phyloP scores from a whole-genome alignment of 257 asterid species.

The Fraxinus excelsior region DNA sequence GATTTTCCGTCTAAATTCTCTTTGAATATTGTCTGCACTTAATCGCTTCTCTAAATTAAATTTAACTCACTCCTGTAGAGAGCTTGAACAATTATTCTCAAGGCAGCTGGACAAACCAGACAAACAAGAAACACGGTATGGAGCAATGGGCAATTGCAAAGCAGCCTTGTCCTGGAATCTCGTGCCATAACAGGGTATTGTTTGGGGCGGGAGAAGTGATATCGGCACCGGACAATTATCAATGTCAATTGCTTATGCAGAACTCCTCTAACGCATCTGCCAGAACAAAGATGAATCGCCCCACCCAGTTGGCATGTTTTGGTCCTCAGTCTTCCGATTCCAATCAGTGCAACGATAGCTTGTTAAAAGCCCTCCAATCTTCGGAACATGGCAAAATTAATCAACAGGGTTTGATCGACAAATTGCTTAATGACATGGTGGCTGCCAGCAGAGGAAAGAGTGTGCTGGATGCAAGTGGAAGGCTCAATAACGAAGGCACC shows the following conservation, averaged over 20 bases:
- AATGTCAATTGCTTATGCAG: constrained; percentile 18
- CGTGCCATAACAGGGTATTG: neutral
- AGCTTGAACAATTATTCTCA: constrained; percentile 41
- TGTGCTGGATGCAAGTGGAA: neutral
- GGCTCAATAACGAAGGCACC: constrained; percentile 6
- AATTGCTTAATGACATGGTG: constrained; percentile 33
- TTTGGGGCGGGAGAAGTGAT: constrained; percentile 14
- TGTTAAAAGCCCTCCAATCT: constrained; percentile 5
- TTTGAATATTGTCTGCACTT: neutral
- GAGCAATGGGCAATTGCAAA: neutral
- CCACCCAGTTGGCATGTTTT: constrained; percentile 1
- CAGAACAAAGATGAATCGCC: neutral
- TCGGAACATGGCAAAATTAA: constrained; percentile 16
- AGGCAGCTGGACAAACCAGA: constrained; percentile 18
- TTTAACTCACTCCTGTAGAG: constrained; percentile 35
- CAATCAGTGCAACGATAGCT: neutral
- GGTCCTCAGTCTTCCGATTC: constrained; percentile 14
- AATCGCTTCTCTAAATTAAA: neutral
- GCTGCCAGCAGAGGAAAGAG: constrained; percentile 27
- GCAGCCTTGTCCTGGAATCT: neutral
- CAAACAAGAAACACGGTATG: constrained; percentile 25
- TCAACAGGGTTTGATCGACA: constrained; percentile 31
- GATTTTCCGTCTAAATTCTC: neutral
- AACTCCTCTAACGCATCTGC: constrained; percentile 19
- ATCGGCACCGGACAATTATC: constrained; percentile 7